A percentile compares a stretch with the other conserved stretches of the same genome.
phyloP scores from a whole-genome alignment of 2,329 filamentous ascomycete genomes.

The Aspergillus fumigatiaffinis region DNA sequence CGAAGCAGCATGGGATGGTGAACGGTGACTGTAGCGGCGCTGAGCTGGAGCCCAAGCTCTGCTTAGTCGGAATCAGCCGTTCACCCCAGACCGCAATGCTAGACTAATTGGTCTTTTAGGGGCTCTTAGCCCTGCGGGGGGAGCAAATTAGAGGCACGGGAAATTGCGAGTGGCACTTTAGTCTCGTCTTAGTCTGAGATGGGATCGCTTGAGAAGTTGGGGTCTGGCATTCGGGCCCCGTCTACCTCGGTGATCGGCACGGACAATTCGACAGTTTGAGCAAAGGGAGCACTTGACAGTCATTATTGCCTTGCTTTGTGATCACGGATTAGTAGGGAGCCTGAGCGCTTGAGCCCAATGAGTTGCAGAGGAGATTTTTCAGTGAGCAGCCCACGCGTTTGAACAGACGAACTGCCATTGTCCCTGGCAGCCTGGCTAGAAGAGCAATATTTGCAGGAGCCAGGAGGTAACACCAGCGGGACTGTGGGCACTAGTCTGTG shows the following conservation, averaged over 20 bases:
- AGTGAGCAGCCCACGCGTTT: too few species aligned
- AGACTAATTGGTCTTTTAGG: neutral
- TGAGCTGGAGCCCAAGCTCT: constrained; percentile 8
- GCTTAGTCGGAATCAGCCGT: constrained; percentile 6
- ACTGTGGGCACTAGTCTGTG: neutral
- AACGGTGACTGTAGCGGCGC: too few species aligned
- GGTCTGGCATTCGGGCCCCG: constrained; percentile 3
- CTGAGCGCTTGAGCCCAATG: too few species aligned
- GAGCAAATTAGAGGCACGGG: constrained; percentile 6
- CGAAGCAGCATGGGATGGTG: too few species aligned
- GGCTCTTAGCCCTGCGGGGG: constrained; percentile 7
- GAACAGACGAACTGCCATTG: too few species aligned
- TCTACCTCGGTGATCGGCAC: constrained; percentile 12
- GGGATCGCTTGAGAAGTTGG: neutral
- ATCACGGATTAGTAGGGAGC: too few species aligned
- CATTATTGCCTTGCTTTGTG: neutral
- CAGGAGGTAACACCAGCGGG: neutral
- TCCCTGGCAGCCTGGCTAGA: neutral
- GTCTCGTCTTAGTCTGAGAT: constrained; percentile 5
- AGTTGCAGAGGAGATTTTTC: too few species aligned
- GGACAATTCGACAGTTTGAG: constrained; percentile 1
- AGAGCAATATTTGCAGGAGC: neutral
- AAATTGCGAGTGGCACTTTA: constrained; percentile 15
- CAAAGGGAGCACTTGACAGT: constrained; percentile 7
- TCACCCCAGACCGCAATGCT: constrained; percentile 1